These are phyloP conservation scores for Candida nonsorbophila DNA, from an alignment of 805 yeast genomes.

Conservation along the genomic window DNA sequence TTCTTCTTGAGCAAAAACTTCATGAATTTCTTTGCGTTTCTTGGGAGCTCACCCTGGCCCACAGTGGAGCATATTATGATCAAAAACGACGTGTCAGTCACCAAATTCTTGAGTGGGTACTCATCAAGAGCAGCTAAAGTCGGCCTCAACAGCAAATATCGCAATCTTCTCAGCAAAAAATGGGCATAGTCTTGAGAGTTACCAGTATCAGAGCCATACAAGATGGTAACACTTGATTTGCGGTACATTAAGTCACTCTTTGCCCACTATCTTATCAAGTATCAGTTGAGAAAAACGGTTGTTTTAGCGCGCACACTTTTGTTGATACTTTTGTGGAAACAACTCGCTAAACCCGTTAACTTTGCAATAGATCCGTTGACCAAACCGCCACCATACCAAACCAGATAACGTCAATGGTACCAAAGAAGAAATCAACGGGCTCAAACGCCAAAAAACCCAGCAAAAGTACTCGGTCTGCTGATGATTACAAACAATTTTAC, in stretches of 20 bases:
- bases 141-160: constrained; percentile 47
- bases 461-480: constrained; percentile 13
- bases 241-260: constrained; percentile 1
- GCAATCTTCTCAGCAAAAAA: constrained; percentile 50
- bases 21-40: constrained; percentile 73
- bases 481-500: constrained; percentile 23
- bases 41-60: constrained; percentile 92
- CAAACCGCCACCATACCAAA: background rate
- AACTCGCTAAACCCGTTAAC: too few relatives aligned
- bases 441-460: too few relatives aligned
- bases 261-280: background rate
- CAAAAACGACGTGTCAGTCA: constrained; percentile 40
- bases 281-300: background rate
- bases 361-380: background rate
- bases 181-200: constrained; percentile 83
- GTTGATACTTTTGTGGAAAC: background rate
- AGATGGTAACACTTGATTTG: constrained; percentile 41
- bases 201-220: constrained; percentile 93
- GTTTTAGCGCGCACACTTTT: background rate
- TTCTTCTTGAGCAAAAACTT: constrained; percentile 61
- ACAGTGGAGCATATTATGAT: constrained; percentile 79
- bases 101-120: constrained; percentile 49
- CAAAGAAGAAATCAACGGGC: constrained; percentile 23
- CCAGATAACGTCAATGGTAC: constrained; percentile 17
- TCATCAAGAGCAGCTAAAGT: constrained; percentile 53